These are phyloP conservation scores for Claviceps digitariae DNA, from an alignment of 2,329 filamentous ascomycete species.

Conservation along the genomic window DNA sequence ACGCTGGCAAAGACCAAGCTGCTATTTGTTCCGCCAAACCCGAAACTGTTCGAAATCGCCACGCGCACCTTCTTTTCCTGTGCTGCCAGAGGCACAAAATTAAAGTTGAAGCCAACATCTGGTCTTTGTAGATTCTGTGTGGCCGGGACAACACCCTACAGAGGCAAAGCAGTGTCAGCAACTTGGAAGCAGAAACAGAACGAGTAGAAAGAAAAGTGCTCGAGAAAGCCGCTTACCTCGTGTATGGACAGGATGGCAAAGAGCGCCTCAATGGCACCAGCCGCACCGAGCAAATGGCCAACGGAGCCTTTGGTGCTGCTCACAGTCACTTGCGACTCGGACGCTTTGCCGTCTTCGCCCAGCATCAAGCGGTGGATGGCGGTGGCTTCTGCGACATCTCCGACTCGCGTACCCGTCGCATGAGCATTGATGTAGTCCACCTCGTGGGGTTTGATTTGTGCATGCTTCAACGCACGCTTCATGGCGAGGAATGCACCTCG, in stretches of 20 bases:
- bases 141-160: slow-evolving; percentile 64
- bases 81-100: slow-evolving; percentile 63
- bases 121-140: slow-evolving; percentile 68
- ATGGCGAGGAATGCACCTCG: slow-evolving; percentile 73
- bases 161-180: slow-evolving; percentile 7
- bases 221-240: slow-evolving; percentile 43
- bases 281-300: slow-evolving; percentile 82
- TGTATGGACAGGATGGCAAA: slow-evolving; percentile 70
- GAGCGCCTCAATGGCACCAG: slow-evolving; percentile 79
- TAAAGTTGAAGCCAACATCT: slow-evolving; percentile 60
- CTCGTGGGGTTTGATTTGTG: slow-evolving; percentile 49
- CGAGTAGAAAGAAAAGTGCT: background rate
- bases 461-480: slow-evolving; percentile 66
- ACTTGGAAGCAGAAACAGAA: background rate
- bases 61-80: slow-evolving; percentile 60
- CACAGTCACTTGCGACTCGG: slow-evolving; percentile 56
- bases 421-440: slow-evolving; percentile 95
- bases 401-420: slow-evolving; percentile 75
- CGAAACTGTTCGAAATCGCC: slow-evolving; percentile 88
- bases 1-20: slow-evolving; percentile 58
- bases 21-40: slow-evolving; percentile 94
- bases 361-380: slow-evolving; percentile 71
- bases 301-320: slow-evolving; percentile 92
- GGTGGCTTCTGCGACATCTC: slow-evolving; percentile 75
- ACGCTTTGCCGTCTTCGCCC: slow-evolving; percentile 51